Evolutionary conservation across 768 basidiomycete genomes (phyloP).

Genomic region (Ramaria sp.): DNA sequence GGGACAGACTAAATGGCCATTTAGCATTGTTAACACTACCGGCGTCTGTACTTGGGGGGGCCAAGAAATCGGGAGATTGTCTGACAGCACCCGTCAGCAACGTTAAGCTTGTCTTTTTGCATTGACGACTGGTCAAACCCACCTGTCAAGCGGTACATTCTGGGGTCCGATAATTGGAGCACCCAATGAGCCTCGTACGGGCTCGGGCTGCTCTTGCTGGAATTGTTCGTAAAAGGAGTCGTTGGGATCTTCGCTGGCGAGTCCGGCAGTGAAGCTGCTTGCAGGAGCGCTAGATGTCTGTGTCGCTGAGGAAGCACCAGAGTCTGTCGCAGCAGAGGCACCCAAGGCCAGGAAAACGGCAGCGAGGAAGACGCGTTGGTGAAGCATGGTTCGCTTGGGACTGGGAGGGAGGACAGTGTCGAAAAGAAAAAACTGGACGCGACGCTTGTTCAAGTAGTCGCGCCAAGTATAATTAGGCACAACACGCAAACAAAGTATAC

Average conservation of each 20-base stretch:
- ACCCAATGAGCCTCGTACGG: constrained; percentile 35
- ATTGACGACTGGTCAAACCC: not conserved
- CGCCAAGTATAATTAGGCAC: not conserved
- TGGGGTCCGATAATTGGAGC: constrained; percentile 42
- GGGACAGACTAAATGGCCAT: constrained; percentile 54
- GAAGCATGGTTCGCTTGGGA: too few relatives aligned
- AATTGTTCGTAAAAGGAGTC: constrained; percentile 6
- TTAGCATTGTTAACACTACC: constrained; percentile 44
- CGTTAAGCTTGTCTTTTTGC: too few relatives aligned
- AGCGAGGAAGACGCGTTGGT: not conserved
- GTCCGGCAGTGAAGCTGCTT: constrained; percentile 6
- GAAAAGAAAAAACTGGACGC: not conserved
- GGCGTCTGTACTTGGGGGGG: constrained; percentile 52
- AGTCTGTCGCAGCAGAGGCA: not conserved
- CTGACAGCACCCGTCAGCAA: not conserved
- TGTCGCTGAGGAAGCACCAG: not conserved
- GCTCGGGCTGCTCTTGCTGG: constrained; percentile 23
- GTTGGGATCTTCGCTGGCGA: constrained; percentile 6
- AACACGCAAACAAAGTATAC: too few relatives aligned
- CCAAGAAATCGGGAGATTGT: constrained; percentile 46
- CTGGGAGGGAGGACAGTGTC: too few relatives aligned
- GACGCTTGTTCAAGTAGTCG: not conserved
- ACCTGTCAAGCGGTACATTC: constrained; percentile 39
- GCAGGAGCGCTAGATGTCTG: not conserved
- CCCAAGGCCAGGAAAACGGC: not conserved